phyloP scores from a whole-genome alignment of 345 rosid species.

The Camelina laxa region DNA sequence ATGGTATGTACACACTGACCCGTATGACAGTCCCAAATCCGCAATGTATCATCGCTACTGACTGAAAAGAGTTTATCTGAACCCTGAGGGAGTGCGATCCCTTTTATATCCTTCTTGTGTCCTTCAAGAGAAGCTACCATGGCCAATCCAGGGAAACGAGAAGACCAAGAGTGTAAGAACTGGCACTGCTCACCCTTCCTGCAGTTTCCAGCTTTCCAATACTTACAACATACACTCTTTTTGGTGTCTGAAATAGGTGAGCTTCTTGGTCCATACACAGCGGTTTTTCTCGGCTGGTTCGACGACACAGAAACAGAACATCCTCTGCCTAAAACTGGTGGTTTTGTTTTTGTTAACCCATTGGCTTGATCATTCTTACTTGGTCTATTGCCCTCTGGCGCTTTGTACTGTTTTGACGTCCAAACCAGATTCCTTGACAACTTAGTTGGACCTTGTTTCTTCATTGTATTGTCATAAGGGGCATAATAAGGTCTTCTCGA shows the following conservation, averaged over 20 bases:
- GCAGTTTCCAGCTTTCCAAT: constrained; percentile 35
- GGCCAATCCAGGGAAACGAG: constrained; percentile 28
- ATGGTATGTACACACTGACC: constrained; percentile 31
- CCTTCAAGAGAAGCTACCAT: constrained; percentile 45
- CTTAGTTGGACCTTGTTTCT: constrained; percentile 17
- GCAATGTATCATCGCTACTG: constrained; percentile 54
- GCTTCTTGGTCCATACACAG: too few relatives aligned
- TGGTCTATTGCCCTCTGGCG: constrained; percentile 21
- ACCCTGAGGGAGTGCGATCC: constrained; percentile 55
- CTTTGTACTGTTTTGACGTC: constrained; percentile 20
- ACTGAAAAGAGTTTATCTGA: constrained; percentile 66
- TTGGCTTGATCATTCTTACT: constrained; percentile 3
- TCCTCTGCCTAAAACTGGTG: constrained; percentile 21
- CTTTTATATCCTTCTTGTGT: constrained; percentile 51
- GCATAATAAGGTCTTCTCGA: constrained; percentile 25
- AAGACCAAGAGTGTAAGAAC: constrained; percentile 41
- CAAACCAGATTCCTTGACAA: constrained; percentile 44
- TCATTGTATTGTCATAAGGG: constrained; percentile 19
- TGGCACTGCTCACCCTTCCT: too few relatives aligned
- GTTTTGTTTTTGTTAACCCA: not conserved
- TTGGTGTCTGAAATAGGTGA: constrained; percentile 9
- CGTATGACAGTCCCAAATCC: constrained; percentile 46
- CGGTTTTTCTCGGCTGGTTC: constrained; percentile 7
- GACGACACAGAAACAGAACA: not conserved
- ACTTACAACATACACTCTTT: constrained; percentile 28